Base-by-base conservation (phyloP, 2,329 filamentous ascomycete species). In the Fusarium begoniae region DNA sequence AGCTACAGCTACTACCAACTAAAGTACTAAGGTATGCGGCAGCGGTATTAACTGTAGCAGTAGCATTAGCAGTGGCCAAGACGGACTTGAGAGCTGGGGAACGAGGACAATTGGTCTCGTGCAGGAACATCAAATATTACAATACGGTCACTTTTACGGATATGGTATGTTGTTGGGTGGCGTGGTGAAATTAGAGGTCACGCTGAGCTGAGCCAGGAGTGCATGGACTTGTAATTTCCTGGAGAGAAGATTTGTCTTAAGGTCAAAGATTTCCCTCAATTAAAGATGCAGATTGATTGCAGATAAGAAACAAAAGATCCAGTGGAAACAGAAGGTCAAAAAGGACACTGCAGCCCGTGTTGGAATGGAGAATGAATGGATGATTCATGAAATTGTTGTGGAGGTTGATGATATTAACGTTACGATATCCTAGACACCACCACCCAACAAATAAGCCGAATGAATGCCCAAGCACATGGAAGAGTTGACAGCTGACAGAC, bases 191-290 rank as follows among this genome's bases (percentile, higher is more conserved):
- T 58, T 47, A 26, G 30, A 63, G 72, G 72, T 75, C 72, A 74
- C 68, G 57, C 62, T 74, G 72, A 48, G 51, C 68, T 55, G 67
- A 54, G 51, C 67, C 67, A 35, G 59, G 59, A 48, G 71, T 45
- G 72, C 71, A 69, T 72, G 63, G 72, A 60, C 71, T 70, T 63
- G 71, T 69, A 74, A 74, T 74, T 74, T 74, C 71, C 71, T 66
- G 44, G 43, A 18, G 38, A 38, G 32, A 40, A 13, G 35, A 44
- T 41, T 59, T 44, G 41, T 24, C 22, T 50, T 30, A 18, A 55
- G 41, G 58, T 67, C 40, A 50, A 41, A 54, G 53, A 63, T 63
- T 66, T 70, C 55, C 47, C 47, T 48, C 37, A 38, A 47, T 54
- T 44, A 44, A 38, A 40, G 56, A 32, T 41, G 37, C 41, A 30